Conservation (phyloP, 306 rosid species). For the Fragaria ananassa region DNA sequence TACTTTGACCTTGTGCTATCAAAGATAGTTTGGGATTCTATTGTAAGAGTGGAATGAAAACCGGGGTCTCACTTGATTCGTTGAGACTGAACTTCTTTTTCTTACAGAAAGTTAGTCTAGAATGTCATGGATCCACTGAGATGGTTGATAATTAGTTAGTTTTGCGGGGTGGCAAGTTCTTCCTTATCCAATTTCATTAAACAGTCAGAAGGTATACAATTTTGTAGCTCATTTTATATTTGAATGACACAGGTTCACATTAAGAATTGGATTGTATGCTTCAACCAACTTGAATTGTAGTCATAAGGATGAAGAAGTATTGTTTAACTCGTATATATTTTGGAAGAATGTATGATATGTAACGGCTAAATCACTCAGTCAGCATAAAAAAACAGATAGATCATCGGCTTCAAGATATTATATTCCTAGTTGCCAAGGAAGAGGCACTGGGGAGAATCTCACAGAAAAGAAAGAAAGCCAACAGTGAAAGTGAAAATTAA, state of each 20-base stretch:
- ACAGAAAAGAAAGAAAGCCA: background rate
- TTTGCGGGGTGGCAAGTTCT: background rate
- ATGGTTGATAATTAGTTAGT: background rate
- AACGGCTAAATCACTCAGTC: background rate
- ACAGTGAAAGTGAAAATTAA: background rate
- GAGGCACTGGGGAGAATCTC: background rate
- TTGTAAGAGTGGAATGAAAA: constrained; percentile 49
- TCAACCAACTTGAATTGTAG: background rate
- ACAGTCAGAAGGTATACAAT: background rate
- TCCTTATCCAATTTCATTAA: background rate
- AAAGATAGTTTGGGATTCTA: constrained; percentile 45
- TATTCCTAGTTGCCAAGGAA: background rate
- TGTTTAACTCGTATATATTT: background rate
- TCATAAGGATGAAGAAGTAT: background rate
- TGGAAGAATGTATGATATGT: background rate
- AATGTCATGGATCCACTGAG: background rate
- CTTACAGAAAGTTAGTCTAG: background rate
- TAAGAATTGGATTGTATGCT: background rate
- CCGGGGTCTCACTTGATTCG: constrained; percentile 2
- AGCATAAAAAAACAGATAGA: background rate
- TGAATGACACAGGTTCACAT: background rate
- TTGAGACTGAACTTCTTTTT: background rate
- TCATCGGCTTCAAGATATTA: background rate
- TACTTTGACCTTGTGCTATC: constrained; percentile 32
- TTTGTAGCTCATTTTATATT: background rate